These are phyloP conservation scores for Petrea volubilis DNA, from an alignment of 257 asterid species.

Conservation along the genomic window DNA sequence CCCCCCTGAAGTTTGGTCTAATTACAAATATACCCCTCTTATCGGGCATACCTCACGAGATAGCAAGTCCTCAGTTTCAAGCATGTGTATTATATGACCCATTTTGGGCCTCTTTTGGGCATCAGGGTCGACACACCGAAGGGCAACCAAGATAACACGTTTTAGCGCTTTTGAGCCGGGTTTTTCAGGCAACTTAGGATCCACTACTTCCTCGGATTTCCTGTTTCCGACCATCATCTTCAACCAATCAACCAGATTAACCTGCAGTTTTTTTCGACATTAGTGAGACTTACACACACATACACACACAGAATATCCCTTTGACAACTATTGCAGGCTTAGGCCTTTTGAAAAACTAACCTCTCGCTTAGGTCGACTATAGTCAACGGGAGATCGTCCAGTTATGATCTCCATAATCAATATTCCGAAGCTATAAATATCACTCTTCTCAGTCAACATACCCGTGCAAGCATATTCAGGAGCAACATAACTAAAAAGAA, in stretches of 20 bases:
- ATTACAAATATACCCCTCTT: too few species aligned
- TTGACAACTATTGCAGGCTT: slow-evolving; percentile 7
- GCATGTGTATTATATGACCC: slow-evolving; percentile 93
- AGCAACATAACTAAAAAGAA: slow-evolving; percentile 75
- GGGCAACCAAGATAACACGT: slow-evolving; percentile 88
- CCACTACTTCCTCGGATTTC: slow-evolving; percentile 89
- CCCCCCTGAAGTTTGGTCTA: too few species aligned
- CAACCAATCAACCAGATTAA: slow-evolving; percentile 89
- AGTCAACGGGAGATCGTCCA: slow-evolving; percentile 88
- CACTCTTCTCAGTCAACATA: slow-evolving; percentile 91
- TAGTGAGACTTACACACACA: neutral
- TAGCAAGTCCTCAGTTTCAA: slow-evolving; percentile 80
- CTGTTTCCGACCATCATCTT: slow-evolving; percentile 84
- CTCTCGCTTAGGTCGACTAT: slow-evolving; percentile 79
- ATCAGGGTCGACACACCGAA: slow-evolving; percentile 94
- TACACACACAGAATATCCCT: too few species aligned
- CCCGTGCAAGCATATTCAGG: slow-evolving; percentile 99
- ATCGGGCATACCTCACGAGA: slow-evolving; percentile 61
- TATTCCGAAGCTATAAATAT: slow-evolving; percentile 88
- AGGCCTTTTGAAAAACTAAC: slow-evolving; percentile 38
- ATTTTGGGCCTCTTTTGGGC: slow-evolving; percentile 94
- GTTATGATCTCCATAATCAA: slow-evolving; percentile 93
- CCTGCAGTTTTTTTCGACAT: slow-evolving; percentile 42
- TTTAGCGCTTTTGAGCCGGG: slow-evolving; percentile 82
- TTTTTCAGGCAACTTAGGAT: slow-evolving; percentile 76